Percentiles rank a stretch among this genome's conserved stretches.
Conservation (phyloP, 495 filamentous ascomycete species). For the Podospora comata region DNA sequence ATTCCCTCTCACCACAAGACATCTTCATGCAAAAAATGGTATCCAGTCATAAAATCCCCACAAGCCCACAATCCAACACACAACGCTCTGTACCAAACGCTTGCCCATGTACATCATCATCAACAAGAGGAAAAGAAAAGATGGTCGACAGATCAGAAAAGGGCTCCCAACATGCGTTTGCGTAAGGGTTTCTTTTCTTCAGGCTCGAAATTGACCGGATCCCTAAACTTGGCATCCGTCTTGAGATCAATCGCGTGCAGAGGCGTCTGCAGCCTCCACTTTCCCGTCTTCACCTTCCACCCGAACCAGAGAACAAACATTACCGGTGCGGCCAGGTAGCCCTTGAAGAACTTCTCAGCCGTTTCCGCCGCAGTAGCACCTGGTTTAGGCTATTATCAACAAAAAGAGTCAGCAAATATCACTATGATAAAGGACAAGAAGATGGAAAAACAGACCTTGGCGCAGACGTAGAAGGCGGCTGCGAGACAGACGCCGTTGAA, state of each 20-base stretch:
- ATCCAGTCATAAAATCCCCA: background rate
- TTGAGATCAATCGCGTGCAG: slow-evolving; percentile 39
- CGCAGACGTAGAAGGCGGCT: slow-evolving; percentile 54
- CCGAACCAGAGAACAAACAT: slow-evolving; percentile 48
- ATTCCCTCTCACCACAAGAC: background rate
- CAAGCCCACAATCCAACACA: background rate
- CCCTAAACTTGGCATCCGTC: slow-evolving; percentile 30
- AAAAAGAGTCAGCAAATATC: slow-evolving; percentile 14
- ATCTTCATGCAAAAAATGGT: background rate
- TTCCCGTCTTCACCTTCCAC: slow-evolving; percentile 56
- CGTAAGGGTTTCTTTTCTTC: slow-evolving; percentile 31
- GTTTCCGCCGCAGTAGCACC: background rate
- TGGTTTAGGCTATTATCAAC: background rate
- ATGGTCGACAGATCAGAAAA: slow-evolving; percentile 28
- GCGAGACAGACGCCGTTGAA: slow-evolving; percentile 51
- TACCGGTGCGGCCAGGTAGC: slow-evolving; percentile 60
- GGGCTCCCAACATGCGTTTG: slow-evolving; percentile 24
- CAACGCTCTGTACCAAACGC: background rate
- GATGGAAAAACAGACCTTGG: slow-evolving; percentile 31
- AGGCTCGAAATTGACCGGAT: slow-evolving; percentile 24
- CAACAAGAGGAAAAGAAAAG: background rate
- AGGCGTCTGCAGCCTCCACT: slow-evolving; percentile 65
- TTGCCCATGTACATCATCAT: background rate
- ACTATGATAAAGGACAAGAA: background rate
- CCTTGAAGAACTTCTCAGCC: slow-evolving; percentile 52